Conservation (phyloP, 257 asterid genomes). For the Solanum chmielewskii region DNA sequence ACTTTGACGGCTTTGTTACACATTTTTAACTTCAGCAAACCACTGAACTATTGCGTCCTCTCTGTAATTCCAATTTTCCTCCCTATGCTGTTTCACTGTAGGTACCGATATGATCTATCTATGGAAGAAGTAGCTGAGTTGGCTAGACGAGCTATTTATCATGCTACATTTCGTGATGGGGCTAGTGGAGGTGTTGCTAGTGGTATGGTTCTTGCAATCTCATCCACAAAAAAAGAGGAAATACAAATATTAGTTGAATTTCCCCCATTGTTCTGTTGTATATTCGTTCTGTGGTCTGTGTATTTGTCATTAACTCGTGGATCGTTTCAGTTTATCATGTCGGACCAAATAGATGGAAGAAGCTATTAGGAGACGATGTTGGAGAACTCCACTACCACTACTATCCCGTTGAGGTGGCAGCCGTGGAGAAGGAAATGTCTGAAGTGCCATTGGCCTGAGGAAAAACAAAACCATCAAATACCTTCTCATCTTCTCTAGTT, state of each 20-base stretch:
- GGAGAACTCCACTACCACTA: slow-evolving; percentile 77
- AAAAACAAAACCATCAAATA: not conserved
- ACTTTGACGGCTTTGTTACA: not conserved
- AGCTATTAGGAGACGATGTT: slow-evolving; percentile 82
- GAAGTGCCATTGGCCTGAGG: slow-evolving; percentile 45
- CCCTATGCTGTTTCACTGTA: slow-evolving; percentile 4
- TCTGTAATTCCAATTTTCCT: not conserved
- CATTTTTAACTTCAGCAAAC: not conserved
- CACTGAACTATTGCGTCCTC: not conserved
- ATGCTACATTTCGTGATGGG: slow-evolving; percentile 84
- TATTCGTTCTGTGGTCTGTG: not conserved
- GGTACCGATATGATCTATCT: slow-evolving; percentile 51
- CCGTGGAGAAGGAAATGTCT: slow-evolving; percentile 74
- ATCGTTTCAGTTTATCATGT: slow-evolving; percentile 56
- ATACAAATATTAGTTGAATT: not conserved
- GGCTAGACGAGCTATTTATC: slow-evolving; percentile 76
- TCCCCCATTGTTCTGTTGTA: not conserved
- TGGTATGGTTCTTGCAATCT: slow-evolving; percentile 22
- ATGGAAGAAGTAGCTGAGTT: slow-evolving; percentile 83
- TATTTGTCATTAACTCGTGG: not conserved
- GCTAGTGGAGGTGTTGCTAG: slow-evolving; percentile 90
- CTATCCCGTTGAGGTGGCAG: slow-evolving; percentile 52
- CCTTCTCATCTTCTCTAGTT: not conserved
- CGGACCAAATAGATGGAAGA: slow-evolving; percentile 81
- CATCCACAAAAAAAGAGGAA: not conserved